Evolutionary conservation across 305 asterid genomes (phyloP).

Genomic region (Striga hermonthica): DNA sequence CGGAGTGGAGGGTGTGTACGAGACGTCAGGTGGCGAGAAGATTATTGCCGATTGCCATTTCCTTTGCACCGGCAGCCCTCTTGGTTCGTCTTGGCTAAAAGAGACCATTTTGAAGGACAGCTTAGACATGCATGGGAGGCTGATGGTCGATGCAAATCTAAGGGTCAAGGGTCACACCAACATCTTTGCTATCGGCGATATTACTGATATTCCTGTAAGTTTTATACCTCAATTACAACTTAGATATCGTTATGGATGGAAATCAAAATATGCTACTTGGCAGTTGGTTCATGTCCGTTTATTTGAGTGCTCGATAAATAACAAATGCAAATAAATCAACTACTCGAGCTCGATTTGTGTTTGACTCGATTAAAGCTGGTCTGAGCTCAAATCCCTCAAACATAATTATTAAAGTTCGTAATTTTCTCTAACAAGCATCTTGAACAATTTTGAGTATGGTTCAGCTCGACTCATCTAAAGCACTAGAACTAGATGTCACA

Average conservation of each 20-base stretch:
- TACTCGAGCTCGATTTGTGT: too few relatives aligned
- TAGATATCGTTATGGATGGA: too few relatives aligned
- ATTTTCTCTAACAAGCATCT: too few relatives aligned
- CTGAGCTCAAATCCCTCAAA: too few relatives aligned
- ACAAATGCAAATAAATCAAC: too few relatives aligned
- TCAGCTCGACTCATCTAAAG: neutral
- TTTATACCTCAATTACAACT: neutral
- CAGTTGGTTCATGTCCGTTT: neutral
- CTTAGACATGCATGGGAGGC: slow-evolving; percentile 60
- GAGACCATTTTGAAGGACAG: slow-evolving; percentile 49
- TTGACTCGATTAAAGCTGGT: too few relatives aligned
- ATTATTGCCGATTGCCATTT: slow-evolving; percentile 75
- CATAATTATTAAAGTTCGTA: too few relatives aligned
- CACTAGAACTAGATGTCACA: too few relatives aligned
- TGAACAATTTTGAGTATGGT: too few relatives aligned
- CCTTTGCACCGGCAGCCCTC: slow-evolving; percentile 55
- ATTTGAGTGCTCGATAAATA: neutral
- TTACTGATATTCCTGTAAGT: slow-evolving; percentile 68
- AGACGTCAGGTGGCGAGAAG: slow-evolving; percentile 67
- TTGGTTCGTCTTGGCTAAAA: slow-evolving; percentile 69
- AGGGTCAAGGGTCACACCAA: slow-evolving; percentile 65
- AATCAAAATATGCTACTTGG: too few relatives aligned
- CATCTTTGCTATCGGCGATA: slow-evolving; percentile 74
- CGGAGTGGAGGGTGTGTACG: slow-evolving; percentile 43
- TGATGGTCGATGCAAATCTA: slow-evolving; percentile 62